Percentiles rank a stretch among this genome's conserved stretches.
Conservation (phyloP, 176 grass and related monocot species). For the Avena atlantica region DNA sequence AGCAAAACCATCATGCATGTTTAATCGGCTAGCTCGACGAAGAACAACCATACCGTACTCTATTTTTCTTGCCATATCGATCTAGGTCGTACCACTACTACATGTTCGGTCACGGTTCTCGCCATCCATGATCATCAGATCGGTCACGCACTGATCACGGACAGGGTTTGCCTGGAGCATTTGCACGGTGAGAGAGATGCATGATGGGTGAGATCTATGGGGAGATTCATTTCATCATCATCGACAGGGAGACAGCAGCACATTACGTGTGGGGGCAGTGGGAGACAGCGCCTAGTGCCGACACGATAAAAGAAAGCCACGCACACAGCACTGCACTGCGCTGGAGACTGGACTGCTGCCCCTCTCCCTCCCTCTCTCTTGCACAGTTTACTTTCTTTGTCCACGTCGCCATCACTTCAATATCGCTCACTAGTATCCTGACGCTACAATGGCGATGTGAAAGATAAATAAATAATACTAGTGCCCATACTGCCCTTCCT, state of each 20-base stretch:
- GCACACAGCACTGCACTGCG: background rate
- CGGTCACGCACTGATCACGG: background rate
- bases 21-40: background rate
- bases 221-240: background rate
- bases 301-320: constrained; percentile 65
- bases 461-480: background rate
- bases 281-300: constrained; percentile 64
- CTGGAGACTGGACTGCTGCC: background rate
- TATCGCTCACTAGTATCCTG: constrained; percentile 27
- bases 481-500: constrained; percentile 24
- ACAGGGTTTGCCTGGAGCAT: background rate
- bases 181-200: background rate
- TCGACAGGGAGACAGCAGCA: constrained; percentile 38
- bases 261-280: constrained; percentile 60
- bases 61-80: background rate
- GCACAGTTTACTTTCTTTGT: constrained; percentile 51
- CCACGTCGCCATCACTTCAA: constrained; percentile 57
- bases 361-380: background rate
- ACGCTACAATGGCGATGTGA: constrained; percentile 20
- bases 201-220: constrained; percentile 32
- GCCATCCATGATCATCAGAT: background rate
- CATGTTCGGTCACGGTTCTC: background rate
- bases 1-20: background rate
- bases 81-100: background rate
- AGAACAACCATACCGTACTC: background rate